Percentiles rank a stretch among this genome's conserved stretches.
phyloP scores from a whole-genome alignment of 805 yeast genomes.

The Scheffersomyces spartinae region DNA sequence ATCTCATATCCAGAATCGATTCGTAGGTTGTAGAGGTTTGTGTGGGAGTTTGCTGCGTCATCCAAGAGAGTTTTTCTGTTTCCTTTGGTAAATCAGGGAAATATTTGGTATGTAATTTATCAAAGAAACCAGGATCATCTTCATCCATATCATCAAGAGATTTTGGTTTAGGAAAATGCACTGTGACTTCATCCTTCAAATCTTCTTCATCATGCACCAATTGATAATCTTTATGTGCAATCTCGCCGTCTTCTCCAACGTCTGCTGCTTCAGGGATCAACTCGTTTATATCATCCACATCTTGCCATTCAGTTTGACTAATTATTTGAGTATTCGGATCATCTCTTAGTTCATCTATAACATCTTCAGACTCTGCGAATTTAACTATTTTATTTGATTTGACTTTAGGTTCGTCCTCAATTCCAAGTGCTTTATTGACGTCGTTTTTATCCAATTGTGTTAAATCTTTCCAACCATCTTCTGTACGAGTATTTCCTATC shows the following conservation, averaged over 20 bases:
- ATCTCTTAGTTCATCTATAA: constrained; percentile 17
- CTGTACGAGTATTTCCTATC: constrained; percentile 29
- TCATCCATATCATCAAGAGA: constrained; percentile 35
- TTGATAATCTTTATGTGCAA: constrained; percentile 32
- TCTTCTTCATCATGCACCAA: constrained; percentile 26
- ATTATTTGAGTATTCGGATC: constrained; percentile 3
- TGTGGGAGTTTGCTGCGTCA: constrained; percentile 52
- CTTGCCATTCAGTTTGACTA: constrained; percentile 37
- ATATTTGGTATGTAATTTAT: constrained; percentile 70
- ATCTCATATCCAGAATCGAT: constrained; percentile 61
- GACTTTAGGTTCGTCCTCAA: constrained; percentile 3
- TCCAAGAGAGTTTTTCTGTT: constrained; percentile 79
- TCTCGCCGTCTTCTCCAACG: constrained; percentile 23
- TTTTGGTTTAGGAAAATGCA: constrained; percentile 58
- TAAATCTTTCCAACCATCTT: constrained; percentile 18
- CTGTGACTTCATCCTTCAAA: constrained; percentile 28
- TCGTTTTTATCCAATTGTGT: constrained; percentile 22
- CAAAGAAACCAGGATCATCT: constrained; percentile 68
- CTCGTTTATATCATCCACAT: constrained; percentile 39
- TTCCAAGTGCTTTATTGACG: constrained; percentile 26
- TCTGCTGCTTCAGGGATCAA: constrained; percentile 31
- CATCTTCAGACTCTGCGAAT: constrained; percentile 21
- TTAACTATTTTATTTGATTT: constrained; percentile 8
- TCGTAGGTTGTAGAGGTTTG: constrained; percentile 32
- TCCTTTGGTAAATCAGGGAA: constrained; percentile 87